Evolutionary conservation across 345 rosid genomes (phyloP).

Genomic region (Cardiospermum halicacabum): DNA sequence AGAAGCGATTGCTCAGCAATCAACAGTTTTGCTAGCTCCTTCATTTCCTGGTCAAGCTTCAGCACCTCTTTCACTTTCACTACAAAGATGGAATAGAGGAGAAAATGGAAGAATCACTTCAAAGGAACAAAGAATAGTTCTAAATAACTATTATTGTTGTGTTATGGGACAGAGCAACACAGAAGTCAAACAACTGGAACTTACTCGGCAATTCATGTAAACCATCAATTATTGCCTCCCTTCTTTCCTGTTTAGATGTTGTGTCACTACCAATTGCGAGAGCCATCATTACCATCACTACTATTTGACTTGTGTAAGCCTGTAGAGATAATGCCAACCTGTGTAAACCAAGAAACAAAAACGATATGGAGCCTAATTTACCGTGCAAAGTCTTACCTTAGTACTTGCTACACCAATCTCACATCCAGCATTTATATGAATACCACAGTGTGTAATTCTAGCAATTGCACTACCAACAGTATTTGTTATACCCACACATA

Average conservation of each 20-base stretch:
- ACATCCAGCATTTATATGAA: conserved; percentile 91
- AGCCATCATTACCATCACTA: conserved; percentile 95
- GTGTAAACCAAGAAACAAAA: conserved; percentile 14
- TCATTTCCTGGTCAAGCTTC: conserved; percentile 78
- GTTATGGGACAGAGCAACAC: not conserved
- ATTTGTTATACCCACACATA: conserved; percentile 95
- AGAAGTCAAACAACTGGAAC: conserved; percentile 20
- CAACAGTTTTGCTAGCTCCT: conserved; percentile 67
- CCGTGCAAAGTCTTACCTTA: conserved; percentile 45
- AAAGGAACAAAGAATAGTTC: not conserved
- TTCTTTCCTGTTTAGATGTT: conserved; percentile 66
- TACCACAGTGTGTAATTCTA: conserved; percentile 83
- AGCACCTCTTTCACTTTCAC: conserved; percentile 85
- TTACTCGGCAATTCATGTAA: conserved; percentile 83
- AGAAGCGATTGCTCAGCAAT: conserved; percentile 88
- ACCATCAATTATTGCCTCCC: conserved; percentile 92
- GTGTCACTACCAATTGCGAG: conserved; percentile 86
- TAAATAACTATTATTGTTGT: not conserved
- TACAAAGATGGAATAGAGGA: conserved; percentile 23
- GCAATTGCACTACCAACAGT: conserved; percentile 98
- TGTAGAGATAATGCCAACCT: conserved; percentile 17
- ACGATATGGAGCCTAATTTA: not conserved
- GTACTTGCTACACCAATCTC: conserved; percentile 99
- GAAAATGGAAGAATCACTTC: not conserved
- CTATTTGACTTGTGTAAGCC: conserved; percentile 99